A percentile compares a stretch with the other conserved stretches of the same genome.
Conservation (phyloP, 169 alveolate genomes). For the Prorocentrum cordatum region DNA sequence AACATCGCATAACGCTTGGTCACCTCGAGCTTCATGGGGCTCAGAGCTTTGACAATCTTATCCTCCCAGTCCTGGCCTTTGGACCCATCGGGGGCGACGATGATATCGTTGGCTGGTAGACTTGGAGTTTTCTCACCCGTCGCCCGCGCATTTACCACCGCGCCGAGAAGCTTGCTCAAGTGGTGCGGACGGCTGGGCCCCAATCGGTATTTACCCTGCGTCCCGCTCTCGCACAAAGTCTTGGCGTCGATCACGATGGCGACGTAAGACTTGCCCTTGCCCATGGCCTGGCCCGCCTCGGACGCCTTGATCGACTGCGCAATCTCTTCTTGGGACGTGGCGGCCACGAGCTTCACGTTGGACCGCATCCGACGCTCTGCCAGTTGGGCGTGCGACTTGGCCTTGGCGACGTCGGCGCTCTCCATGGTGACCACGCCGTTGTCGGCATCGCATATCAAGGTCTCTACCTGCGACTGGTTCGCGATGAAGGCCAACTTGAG, state of each 20-base stretch:
- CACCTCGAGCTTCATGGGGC: background rate
- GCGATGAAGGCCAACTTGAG: no score
- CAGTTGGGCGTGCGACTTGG: no score
- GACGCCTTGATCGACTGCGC: no score
- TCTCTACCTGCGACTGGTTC: no score
- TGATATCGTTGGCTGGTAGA: background rate
- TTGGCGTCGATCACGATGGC: background rate
- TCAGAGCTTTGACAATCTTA: background rate
- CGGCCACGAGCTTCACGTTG: no score
- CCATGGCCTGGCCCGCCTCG: no score
- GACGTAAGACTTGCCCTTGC: background rate
- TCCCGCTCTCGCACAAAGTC: background rate
- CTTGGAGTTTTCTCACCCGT: background rate
- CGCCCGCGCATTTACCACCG: background rate
- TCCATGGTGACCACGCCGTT: no score
- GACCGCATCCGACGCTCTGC: no score
- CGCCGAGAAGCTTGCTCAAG: background rate
- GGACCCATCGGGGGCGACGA: background rate
- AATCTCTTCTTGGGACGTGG: no score
- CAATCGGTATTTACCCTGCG: background rate
- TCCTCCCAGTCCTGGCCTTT: background rate
- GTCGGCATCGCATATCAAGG: no score
- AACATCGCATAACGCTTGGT: background rate
- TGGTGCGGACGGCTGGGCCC: background rate
- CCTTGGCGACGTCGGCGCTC: no score